Base-by-base conservation (phyloP, 2,329 filamentous ascomycete species). In the Zarea fungicola region DNA sequence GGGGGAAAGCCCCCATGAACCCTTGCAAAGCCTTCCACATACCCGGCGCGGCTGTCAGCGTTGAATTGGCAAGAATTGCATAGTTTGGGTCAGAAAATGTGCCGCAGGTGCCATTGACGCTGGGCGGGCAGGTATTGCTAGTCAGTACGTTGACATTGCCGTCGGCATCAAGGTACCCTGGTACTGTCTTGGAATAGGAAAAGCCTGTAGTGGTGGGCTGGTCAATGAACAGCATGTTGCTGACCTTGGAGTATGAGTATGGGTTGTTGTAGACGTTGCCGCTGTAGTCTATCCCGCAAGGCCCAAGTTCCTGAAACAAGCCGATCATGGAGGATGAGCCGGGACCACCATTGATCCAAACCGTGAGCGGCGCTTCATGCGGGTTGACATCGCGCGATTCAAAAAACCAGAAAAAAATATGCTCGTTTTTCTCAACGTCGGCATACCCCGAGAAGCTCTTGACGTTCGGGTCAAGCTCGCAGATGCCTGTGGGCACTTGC, bases 161-260 rank as follows among this genome's bases (percentile, higher is more conserved):
- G 18, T 35, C 28, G 8, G 16, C 62, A 52, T 78, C 68, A 25
- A 81, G 60, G 4, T 79, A 79, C 11, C 75, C 74, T 58, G 86
- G 84, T 6, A 74, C 77, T 9, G 72, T 64, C 16, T 71, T 72
- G 57, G 86, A 85, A 58, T 76, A 80, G 2, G 80, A 84, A 54
- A 83, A 79, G 14, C 77, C 76, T 34, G 85, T 76, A 62, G 85
- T 80, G 50, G 80, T 80, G n/a, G 80, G 81, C 74, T 72, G 70
- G 58, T 73, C 70, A 46, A 78, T 72, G 61, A 73, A 78, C 19
- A 78, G 64, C 62, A 68, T 63, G 50, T 68, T 68, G 26, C 71
- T 65, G 2, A 77, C 81, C 21, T 68, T 70, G 45, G 77, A 73
- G 14, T 19, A 44, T 36, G 65, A 66, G 31, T 71, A 61, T 56